Evolutionary conservation across 805 yeast genomes (phyloP), one percentile per base, ranked within the genome.

Genomic region (Ogataea kodamae): DNA sequence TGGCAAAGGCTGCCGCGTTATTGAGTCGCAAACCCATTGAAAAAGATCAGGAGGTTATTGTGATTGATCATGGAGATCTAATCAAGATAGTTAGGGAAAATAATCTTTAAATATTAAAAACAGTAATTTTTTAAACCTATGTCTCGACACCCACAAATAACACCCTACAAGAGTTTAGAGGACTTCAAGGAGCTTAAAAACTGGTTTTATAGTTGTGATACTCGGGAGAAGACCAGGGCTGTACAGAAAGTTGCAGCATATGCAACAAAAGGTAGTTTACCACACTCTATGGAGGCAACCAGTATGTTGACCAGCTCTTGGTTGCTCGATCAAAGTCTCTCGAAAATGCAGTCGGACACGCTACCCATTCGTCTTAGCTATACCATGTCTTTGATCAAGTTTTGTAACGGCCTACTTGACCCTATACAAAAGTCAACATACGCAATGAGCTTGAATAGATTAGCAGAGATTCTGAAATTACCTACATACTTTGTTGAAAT

Each of bases 341-440:
- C 13, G 5, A 8, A 13, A 7, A 26, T 5, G 9, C 5, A 11
- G 26, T 22, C 41, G 7, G 73, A 70, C 30, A 45, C 61, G 11
- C 53, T 54, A 29, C 42, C 64, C 0, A 48, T 75, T 2, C 69
- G 76, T 40, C 48, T 78, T 42, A 65, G 79, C 5, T 84, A 83
- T 52, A 63, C 88, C 0, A 78, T 83, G 84, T 75, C 87, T 0
- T 50, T 89, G 9, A 78, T 87, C 17, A 65, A 94, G 38, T 87
- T 90, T 61, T 97, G 92, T 16, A 92, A 92, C 57, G 97, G 97
- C 2, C 57, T 87, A 3, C 59, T 92, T 22, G 98, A 92, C 55
- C 92, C 95, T 0, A 72, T 72, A 30, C 98, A 92, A 57, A 84
- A 79, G 48, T 74, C 88, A 1, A 73, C 69, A 26, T 80, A 63